Percentiles rank a stretch among this genome's conserved stretches.
Conservation (phyloP, 768 basidiomycete species). For the Tylopilus balloui region DNA sequence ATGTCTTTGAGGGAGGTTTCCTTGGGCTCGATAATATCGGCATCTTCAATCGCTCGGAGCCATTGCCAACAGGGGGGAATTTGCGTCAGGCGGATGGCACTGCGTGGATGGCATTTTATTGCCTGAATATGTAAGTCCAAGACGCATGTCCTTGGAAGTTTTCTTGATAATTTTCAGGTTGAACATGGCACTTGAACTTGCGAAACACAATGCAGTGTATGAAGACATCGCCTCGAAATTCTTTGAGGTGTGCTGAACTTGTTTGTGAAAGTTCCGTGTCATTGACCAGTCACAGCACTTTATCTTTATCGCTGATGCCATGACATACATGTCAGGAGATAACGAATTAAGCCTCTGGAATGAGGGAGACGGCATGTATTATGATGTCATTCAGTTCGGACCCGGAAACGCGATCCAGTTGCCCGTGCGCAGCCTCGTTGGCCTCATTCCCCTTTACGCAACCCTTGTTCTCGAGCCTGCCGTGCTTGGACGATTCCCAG, state of each 20-base stretch:
- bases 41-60: slow-evolving; percentile 96
- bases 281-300: slow-evolving; percentile 63
- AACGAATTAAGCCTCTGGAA: slow-evolving; percentile 87
- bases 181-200: slow-evolving; percentile 94
- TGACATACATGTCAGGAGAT: slow-evolving; percentile 86
- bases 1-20: slow-evolving; percentile 98
- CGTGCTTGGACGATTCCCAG: slow-evolving; percentile 86
- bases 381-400: slow-evolving; percentile 91
- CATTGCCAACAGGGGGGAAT: slow-evolving; percentile 88
- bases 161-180: slow-evolving; percentile 50
- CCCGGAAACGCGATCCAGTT: slow-evolving; percentile 81
- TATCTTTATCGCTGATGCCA: slow-evolving; percentile 97
- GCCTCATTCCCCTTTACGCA: slow-evolving; percentile 95
- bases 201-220: slow-evolving; percentile 95
- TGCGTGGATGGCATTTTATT: slow-evolving; percentile 99
- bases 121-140: slow-evolving; percentile 77
- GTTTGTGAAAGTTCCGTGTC: slow-evolving; percentile 2
- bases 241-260: slow-evolving; percentile 59
- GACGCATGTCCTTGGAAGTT: neutral
- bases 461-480: slow-evolving; percentile 91
- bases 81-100: slow-evolving; percentile 98
- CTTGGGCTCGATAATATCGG: slow-evolving; percentile 98
- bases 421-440: slow-evolving; percentile 91
- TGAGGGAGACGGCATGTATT: slow-evolving; percentile 97
- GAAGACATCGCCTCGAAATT: slow-evolving; percentile 99